Base-by-base conservation (phyloP, 176 grass and related monocot species). In the Ananas comosus region DNA sequence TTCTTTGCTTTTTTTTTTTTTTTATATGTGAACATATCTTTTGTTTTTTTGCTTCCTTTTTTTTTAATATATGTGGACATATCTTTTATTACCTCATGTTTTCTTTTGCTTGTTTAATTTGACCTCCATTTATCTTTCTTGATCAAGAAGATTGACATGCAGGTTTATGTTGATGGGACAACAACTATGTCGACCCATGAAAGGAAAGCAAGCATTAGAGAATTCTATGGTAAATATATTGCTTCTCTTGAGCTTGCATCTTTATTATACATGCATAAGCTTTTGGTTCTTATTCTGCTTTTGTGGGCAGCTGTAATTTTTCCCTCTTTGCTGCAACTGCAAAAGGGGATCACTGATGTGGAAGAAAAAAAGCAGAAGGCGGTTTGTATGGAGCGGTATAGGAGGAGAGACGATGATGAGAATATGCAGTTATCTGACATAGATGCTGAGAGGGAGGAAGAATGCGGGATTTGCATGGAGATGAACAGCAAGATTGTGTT, bases 151-250 rank as follows among this genome's bases (percentile, higher is more conserved):
- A 16, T 18, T 21, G 56, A 59, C 16, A 1, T 74, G 74, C 82
- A 97, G 94, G 94, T 93, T 75, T 93, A 93, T 88, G 80, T 90
- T 2, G 94, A 97, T 70, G 94, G 94, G 68, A 85, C 84, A 1
- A 88, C 89, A 17, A 86, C 89, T 19, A 90, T 93, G 84, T 90
- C 94, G 0, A 83, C 94, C 3, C 84, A 85, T 67, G 94, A 92
- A 80, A 90, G 89, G 81, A 92, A 90, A 79, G 86, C 89, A 14
- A 90, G 84, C 66, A 81, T 97, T 59, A 93, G 79, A 57, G 94
- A 97, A 66, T 97, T 97, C 50, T 97, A 97, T 51, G 87, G 94
- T 97, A 69, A 49, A 48, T 66, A 14, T 80, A 58, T 66, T 50
- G 50, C 4, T 64, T 65, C 25, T 3, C 13, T 13, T 72, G 49